Percentiles rank a stretch among this genome's conserved stretches.
Conservation (phyloP, 148 eudicot species). For the Vaccinium vitisidaea region DNA sequence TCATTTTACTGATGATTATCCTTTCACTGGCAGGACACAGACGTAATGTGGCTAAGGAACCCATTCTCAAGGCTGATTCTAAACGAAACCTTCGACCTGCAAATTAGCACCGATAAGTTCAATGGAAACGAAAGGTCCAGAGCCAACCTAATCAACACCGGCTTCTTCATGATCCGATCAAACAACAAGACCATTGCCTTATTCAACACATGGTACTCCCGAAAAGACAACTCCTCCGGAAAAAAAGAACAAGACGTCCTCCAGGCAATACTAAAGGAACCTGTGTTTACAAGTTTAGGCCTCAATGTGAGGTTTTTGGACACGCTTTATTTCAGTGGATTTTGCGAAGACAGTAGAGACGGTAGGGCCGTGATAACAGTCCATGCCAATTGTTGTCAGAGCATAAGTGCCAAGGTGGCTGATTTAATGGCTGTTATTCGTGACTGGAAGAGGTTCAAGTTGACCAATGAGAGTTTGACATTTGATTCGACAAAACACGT, state of each 20-base stretch:
- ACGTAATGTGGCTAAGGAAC: conserved; percentile 68
- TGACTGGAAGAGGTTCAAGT: conserved; percentile 48
- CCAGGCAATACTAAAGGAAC: conserved; percentile 24
- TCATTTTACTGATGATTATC: background rate
- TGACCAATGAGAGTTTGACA: conserved; percentile 19
- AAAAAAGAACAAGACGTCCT: conserved; percentile 78
- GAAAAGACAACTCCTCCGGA: conserved; percentile 49
- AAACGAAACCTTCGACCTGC: conserved; percentile 41
- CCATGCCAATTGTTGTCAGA: conserved; percentile 80
- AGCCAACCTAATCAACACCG: conserved; percentile 60
- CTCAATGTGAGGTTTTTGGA: conserved; percentile 44
- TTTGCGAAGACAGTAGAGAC: conserved; percentile 51
- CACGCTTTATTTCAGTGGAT: conserved; percentile 62
- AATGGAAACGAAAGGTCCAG: conserved; percentile 41
- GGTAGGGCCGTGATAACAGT: conserved; percentile 50
- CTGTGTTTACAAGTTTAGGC: conserved; percentile 25
- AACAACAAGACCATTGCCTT: conserved; percentile 56
- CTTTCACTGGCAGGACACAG: conserved; percentile 44
- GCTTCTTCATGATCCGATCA: conserved; percentile 67
- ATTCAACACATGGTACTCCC: conserved; percentile 60
- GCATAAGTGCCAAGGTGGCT: conserved; percentile 52
- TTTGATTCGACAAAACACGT: conserved; percentile 45
- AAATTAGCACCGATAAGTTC: conserved; percentile 46
- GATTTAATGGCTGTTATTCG: conserved; percentile 46
- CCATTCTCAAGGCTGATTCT: conserved; percentile 44